A percentile compares a stretch with the other conserved stretches of the same genome.
Evolutionary conservation across 306 rosid species (phyloP).

Genomic region (Corylus heterophylla): DNA sequence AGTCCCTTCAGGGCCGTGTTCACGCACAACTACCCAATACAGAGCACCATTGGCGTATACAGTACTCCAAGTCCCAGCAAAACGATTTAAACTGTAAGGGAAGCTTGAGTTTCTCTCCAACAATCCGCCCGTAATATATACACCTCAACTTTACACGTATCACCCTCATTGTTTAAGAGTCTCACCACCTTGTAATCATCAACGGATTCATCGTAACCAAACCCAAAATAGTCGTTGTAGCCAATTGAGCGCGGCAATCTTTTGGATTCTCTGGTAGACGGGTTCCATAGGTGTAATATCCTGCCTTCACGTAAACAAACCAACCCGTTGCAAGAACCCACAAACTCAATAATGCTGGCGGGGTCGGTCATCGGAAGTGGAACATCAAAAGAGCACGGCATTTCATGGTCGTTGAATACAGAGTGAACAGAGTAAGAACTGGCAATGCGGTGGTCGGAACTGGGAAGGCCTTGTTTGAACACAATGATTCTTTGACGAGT

Average conservation of each 20-base stretch:
- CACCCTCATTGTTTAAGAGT: no score
- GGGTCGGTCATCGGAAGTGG: not conserved
- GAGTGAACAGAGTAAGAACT: slow-evolving; percentile 14
- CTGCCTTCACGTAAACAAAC: not conserved
- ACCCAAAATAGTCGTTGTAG: not conserved
- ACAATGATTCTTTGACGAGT: slow-evolving; percentile 6
- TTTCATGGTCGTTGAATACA: not conserved
- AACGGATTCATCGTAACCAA: slow-evolving; percentile 27
- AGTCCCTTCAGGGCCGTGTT: no score
- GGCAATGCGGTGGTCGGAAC: not conserved
- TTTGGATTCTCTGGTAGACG: not conserved
- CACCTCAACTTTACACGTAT: not conserved
- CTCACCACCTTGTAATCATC: not conserved
- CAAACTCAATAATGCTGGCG: not conserved
- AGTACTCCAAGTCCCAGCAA: slow-evolving; percentile 30
- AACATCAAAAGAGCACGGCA: not conserved
- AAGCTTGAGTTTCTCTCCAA: slow-evolving; percentile 53
- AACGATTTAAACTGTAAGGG: slow-evolving; percentile 36
- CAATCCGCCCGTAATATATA: slow-evolving; percentile 11
- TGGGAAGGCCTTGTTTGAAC: no score
- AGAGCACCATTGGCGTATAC: slow-evolving; percentile 46
- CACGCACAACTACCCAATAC: slow-evolving; percentile 37
- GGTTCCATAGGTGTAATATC: slow-evolving; percentile 21
- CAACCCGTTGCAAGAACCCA: not conserved
- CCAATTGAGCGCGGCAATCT: not conserved